phyloP scores from a whole-genome alignment of 1,284 basidiomycete genomes.

The Kalmanozyma brasiliensis region DNA sequence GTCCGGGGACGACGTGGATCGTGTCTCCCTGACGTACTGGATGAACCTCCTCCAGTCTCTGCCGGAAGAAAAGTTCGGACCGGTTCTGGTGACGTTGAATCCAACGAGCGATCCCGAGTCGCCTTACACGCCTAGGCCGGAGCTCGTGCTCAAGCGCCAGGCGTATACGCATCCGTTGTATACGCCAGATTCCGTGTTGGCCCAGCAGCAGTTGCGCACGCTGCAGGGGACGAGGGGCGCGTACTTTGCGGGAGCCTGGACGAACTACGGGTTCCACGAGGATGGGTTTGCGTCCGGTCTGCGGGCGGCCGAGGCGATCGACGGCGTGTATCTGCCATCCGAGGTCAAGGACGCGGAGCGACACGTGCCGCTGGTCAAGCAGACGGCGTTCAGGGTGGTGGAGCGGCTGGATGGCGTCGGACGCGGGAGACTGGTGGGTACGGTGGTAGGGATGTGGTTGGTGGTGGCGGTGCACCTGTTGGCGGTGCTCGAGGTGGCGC shows the following conservation, averaged over 20 bases:
- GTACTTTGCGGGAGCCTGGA: constrained; percentile 81
- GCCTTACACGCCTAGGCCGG: constrained; percentile 35
- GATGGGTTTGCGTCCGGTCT: constrained; percentile 77
- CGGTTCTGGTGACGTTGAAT: constrained; percentile 79
- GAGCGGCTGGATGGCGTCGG: constrained; percentile 13
- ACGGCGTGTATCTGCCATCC: constrained; percentile 68
- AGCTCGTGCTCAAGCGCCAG: constrained; percentile 72
- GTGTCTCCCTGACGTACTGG: constrained; percentile 71
- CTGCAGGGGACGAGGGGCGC: constrained; percentile 77
- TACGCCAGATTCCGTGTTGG: constrained; percentile 69
- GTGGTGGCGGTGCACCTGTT: constrained; percentile 11
- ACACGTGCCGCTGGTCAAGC: constrained; percentile 9
- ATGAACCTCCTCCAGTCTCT: constrained; percentile 85
- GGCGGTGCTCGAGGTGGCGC: constrained; percentile 15
- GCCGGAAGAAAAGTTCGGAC: constrained; percentile 73
- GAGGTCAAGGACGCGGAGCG: constrained; percentile 63
- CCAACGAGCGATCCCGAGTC: constrained; percentile 70
- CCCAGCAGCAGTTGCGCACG: constrained; percentile 72
- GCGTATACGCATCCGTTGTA: constrained; percentile 78
- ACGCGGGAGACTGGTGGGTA: constrained; percentile 1
- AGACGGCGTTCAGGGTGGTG: constrained; percentile 7
- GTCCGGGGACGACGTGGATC: constrained; percentile 33
- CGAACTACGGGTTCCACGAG: constrained; percentile 80
- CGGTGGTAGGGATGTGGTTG: neutral
- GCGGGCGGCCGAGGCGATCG: constrained; percentile 63